Conservation (phyloP, 805 yeast species). For the Naumovozyma baii region DNA sequence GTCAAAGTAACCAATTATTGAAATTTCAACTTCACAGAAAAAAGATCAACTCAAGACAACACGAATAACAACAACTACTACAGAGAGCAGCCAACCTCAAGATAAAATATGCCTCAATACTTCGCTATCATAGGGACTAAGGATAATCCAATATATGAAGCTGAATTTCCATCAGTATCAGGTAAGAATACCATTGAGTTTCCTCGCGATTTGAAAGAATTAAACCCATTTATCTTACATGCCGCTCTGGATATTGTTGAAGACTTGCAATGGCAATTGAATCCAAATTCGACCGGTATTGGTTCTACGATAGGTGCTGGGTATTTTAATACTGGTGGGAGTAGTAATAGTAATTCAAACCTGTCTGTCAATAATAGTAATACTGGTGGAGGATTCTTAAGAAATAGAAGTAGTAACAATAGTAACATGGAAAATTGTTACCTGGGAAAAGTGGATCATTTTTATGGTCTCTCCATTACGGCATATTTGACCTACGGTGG, state of each 20-base stretch:
- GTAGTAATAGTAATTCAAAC: slow-evolving; percentile 1
- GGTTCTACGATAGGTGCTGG: slow-evolving; percentile 1
- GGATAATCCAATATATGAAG: slow-evolving; percentile 80
- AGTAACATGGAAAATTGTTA: slow-evolving; percentile 32
- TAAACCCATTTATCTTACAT: slow-evolving; percentile 82
- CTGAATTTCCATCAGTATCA: slow-evolving; percentile 67
- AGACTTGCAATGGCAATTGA: slow-evolving; percentile 73
- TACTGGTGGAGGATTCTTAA: slow-evolving; percentile 16
- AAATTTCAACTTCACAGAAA: too few species aligned
- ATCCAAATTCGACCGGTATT: slow-evolving; percentile 21
- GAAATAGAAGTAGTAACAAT: slow-evolving; percentile 17
- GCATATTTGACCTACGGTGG: slow-evolving; percentile 86
- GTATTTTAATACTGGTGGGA: background rate
- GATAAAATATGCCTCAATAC: slow-evolving; percentile 70
- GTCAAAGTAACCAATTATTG: too few species aligned
- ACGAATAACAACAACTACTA: background rate
- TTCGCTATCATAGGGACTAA: slow-evolving; percentile 79
- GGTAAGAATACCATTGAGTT: slow-evolving; percentile 42
- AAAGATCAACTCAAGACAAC: too few species aligned
- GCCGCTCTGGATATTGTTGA: slow-evolving; percentile 87
- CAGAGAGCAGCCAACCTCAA: too few species aligned
- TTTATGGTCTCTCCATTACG: slow-evolving; percentile 72
- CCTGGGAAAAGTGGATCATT: slow-evolving; percentile 72
- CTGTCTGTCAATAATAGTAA: background rate
- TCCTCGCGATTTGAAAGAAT: slow-evolving; percentile 60